These are phyloP conservation scores for Exophiala viscosa DNA, from an alignment of 2,329 filamentous ascomycete genomes.

Conservation along the genomic window DNA sequence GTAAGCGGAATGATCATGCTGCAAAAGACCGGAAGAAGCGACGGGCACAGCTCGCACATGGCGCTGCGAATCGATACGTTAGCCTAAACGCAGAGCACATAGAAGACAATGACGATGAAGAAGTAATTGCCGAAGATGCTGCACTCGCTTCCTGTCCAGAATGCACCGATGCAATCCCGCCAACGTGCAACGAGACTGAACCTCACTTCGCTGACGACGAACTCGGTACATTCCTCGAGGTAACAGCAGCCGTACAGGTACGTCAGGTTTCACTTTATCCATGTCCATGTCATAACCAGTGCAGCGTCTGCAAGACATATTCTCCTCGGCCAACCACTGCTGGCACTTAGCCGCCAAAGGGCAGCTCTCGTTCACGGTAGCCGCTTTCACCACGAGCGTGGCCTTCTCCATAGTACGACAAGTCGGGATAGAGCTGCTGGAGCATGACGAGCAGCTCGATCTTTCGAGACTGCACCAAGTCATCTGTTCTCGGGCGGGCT, in stretches of 20 bases:
- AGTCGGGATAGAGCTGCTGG: conserved; percentile 20
- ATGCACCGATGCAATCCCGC: not conserved
- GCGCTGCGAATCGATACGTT: conserved; percentile 21
- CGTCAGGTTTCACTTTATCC: not conserved
- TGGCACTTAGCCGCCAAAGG: conserved; percentile 29
- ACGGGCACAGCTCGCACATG: not conserved
- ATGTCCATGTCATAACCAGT: conserved; percentile 4
- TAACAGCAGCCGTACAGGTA: conserved; percentile 26
- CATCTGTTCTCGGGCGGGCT: conserved; percentile 6
- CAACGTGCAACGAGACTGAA: conserved; percentile 1
- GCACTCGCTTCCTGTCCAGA: conserved; percentile 11
- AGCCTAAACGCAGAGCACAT: conserved; percentile 14
- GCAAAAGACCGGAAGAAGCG: conserved; percentile 1
- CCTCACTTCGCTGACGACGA: conserved; percentile 26
- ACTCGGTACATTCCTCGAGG: conserved; percentile 26
- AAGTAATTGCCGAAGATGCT: not conserved
- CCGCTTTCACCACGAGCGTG: conserved; percentile 28
- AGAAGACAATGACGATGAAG: conserved; percentile 9
- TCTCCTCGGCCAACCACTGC: conserved; percentile 12
- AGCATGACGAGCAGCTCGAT: conserved; percentile 20
- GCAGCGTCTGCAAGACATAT: conserved; percentile 19
- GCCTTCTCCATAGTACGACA: conserved; percentile 25
- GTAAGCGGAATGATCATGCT: conserved; percentile 17
- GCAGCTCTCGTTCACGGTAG: conserved; percentile 21
- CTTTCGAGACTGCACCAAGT: conserved; percentile 13